Conservation (phyloP, 1,284 basidiomycete species). For the Thecaphora frezii region DNA sequence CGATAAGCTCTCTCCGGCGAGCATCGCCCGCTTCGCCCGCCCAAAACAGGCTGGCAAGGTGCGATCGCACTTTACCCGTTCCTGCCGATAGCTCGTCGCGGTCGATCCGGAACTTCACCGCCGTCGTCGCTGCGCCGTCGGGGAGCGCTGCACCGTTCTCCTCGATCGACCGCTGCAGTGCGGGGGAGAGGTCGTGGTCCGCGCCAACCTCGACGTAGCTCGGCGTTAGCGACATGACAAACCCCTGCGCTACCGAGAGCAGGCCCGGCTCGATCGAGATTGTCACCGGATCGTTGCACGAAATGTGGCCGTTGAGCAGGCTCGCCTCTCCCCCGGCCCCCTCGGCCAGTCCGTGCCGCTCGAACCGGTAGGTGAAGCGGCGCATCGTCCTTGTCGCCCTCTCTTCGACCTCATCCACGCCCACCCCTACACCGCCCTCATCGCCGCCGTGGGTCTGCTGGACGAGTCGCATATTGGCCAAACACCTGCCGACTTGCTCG, state of each 20-base stretch:
- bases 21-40: constrained; percentile 62
- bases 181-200: constrained; percentile 69
- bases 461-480: constrained; percentile 58
- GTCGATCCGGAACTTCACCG: constrained; percentile 81
- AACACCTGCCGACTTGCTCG: constrained; percentile 64
- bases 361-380: constrained; percentile 70
- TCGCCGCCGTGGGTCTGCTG: background rate
- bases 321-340: constrained; percentile 39
- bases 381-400: constrained; percentile 32
- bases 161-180: background rate
- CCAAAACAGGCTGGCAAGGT: constrained; percentile 86
- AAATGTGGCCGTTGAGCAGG: constrained; percentile 78
- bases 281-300: constrained; percentile 76
- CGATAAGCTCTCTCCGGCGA: constrained; percentile 71
- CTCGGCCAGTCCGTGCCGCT: constrained; percentile 47
- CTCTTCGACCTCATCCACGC: background rate
- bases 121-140: constrained; percentile 6
- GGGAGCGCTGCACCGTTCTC: background rate
- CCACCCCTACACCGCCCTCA: no score
- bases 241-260: constrained; percentile 80
- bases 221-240: constrained; percentile 73
- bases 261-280: constrained; percentile 79
- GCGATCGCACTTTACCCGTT: constrained; percentile 83
- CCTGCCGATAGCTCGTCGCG: constrained; percentile 86
- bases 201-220: constrained; percentile 73